Percentiles rank a stretch among this genome's conserved stretches.
Conservation (phyloP, 73 alveolate genomes). For the Paramecium biaurelia region DNA sequence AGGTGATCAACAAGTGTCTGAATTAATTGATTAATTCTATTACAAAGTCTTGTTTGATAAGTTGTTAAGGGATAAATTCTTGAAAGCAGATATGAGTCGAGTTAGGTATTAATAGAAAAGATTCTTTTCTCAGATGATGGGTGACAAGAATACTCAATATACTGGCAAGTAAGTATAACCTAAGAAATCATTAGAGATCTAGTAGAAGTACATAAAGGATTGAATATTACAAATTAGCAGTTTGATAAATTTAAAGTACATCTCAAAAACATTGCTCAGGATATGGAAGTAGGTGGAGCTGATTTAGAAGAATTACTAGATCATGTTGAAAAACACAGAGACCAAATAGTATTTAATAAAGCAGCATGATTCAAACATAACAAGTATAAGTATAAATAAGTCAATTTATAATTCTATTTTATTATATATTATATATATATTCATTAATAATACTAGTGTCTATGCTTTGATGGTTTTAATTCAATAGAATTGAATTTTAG, state of each 20-base stretch:
- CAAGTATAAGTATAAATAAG: not conserved
- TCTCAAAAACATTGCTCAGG: not conserved
- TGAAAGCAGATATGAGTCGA: conserved; percentile 38
- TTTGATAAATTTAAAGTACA: conserved; percentile 1
- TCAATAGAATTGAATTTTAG: conserved; percentile 1
- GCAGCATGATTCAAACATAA: not conserved
- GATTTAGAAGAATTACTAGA: not conserved
- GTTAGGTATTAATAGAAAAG: conserved; percentile 34
- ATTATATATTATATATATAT: not conserved
- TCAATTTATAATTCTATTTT: not conserved
- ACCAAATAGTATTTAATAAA: not conserved
- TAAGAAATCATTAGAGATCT: not conserved
- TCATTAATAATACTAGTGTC: not conserved
- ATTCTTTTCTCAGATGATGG: conserved; percentile 46
- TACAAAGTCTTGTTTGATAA: conserved; percentile 38
- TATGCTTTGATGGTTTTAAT: not conserved
- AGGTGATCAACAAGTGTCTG: conserved; percentile 51
- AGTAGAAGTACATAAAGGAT: not conserved
- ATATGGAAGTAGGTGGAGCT: conserved; percentile 9
- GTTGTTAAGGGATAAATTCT: conserved; percentile 27
- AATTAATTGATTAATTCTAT: conserved; percentile 34
- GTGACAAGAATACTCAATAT: conserved; percentile 18
- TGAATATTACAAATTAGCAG: not conserved
- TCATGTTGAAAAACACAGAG: conserved; percentile 38
- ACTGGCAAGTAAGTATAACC: conserved; percentile 20